phyloP scores from a whole-genome alignment of 305 asterid genomes.

The Euphrasia arctica region DNA sequence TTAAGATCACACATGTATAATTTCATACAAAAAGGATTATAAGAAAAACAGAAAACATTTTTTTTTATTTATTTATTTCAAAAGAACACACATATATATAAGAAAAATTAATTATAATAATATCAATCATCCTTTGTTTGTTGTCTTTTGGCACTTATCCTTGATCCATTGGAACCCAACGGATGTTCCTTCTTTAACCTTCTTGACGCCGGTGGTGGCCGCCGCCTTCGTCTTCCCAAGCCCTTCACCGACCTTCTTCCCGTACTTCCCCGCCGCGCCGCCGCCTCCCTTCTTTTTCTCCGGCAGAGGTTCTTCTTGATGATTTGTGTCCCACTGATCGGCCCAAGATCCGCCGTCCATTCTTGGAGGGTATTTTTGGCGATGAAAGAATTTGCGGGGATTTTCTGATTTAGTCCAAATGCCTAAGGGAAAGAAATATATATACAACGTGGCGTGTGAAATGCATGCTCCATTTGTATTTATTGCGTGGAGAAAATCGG shows the following conservation, averaged over 20 bases:
- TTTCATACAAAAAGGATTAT: too few species aligned
- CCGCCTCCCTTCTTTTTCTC: slow-evolving; percentile 33
- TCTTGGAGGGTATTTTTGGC: not conserved
- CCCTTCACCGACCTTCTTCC: slow-evolving; percentile 54
- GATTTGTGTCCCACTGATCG: slow-evolving; percentile 61
- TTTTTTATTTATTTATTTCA: not conserved
- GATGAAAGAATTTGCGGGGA: not conserved
- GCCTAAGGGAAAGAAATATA: too few species aligned
- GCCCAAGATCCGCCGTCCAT: slow-evolving; percentile 64
- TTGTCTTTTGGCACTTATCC: slow-evolving; percentile 26
- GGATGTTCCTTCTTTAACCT: slow-evolving; percentile 60
- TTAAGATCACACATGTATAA: too few species aligned
- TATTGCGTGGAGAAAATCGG: slow-evolving; percentile 23
- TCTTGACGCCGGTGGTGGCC: slow-evolving; percentile 61
- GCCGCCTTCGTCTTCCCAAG: slow-evolving; percentile 51
- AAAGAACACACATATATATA: not conserved
- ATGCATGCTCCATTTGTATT: slow-evolving; percentile 19
- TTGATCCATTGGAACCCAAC: slow-evolving; percentile 63
- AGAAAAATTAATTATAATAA: not conserved
- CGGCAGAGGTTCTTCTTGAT: slow-evolving; percentile 32
- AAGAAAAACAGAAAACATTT: not conserved
- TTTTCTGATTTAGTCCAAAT: not conserved
- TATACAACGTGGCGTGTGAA: not conserved
- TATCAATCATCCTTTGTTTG: slow-evolving; percentile 23
- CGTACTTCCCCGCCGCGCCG: slow-evolving; percentile 36